Percentiles rank a stretch among this genome's conserved stretches.
Conservation (phyloP, 495 filamentous ascomycete genomes). For the Lasiosphaeris hirsuta region DNA sequence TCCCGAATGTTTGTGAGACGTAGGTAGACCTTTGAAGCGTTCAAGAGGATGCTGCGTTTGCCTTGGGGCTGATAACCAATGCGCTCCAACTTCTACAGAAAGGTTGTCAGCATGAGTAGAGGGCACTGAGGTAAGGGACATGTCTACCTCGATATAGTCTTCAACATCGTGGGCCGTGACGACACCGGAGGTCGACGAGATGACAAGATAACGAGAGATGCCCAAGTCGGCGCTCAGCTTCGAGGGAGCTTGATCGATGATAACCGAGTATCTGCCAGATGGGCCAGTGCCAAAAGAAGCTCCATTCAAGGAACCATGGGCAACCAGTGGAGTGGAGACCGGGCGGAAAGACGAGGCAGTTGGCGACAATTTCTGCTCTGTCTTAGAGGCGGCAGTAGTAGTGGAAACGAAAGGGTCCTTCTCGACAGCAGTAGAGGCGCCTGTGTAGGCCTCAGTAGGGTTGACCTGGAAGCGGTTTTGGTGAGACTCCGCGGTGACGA, state of each 20-base stretch:
- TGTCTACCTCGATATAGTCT: conserved; percentile 38
- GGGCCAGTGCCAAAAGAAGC: conserved; percentile 4
- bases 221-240: conserved; percentile 37
- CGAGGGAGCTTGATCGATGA: conserved; percentile 4
- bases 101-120: conserved; percentile 1
- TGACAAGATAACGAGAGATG: conserved; percentile 37
- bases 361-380: conserved; percentile 45
- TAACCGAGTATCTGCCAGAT: neutral
- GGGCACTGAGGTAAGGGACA: neutral
- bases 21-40: conserved; percentile 45
- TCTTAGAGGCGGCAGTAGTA: conserved; percentile 23
- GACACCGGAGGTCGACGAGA: conserved; percentile 26
- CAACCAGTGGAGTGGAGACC: conserved; percentile 29
- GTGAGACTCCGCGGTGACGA: conserved; percentile 15
- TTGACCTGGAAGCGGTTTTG: conserved; percentile 14
- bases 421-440: conserved; percentile 20
- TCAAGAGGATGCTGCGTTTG: conserved; percentile 25
- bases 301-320: conserved; percentile 25
- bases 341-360: conserved; percentile 48
- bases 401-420: conserved; percentile 44
- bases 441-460: conserved; percentile 10
- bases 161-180: conserved; percentile 32
- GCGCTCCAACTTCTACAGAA: conserved; percentile 32
- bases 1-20: conserved; percentile 57
- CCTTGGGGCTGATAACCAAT: conserved; percentile 28